Evolutionary conservation across 2,329 filamentous ascomycete species (phyloP).

Genomic region (Ophiosphaerella korrae): DNA sequence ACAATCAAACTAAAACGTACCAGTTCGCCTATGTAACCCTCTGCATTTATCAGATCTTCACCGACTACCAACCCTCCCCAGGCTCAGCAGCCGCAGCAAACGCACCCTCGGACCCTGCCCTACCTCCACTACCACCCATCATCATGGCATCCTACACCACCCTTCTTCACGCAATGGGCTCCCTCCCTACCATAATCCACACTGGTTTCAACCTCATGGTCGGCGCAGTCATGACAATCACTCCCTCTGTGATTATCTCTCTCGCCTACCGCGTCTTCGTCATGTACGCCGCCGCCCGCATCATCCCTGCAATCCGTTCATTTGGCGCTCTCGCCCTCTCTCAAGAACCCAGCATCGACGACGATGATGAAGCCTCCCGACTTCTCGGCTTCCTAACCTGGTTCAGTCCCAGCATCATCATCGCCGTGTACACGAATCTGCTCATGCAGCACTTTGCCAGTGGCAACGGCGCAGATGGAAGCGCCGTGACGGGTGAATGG

Average conservation of each 20-base stretch:
- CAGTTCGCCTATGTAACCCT: conserved; percentile 95
- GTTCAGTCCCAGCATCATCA: conserved; percentile 92
- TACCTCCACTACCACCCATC: conserved; percentile 93
- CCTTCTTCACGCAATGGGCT: conserved; percentile 79
- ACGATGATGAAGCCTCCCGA: conserved; percentile 79
- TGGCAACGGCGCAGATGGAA: conserved; percentile 57
- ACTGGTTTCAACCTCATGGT: conserved; percentile 85
- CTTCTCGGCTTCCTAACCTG: conserved; percentile 84
- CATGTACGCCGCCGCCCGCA: conserved; percentile 92
- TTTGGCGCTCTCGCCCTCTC: conserved; percentile 81
- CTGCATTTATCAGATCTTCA: conserved; percentile 99
- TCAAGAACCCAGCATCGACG: conserved; percentile 83
- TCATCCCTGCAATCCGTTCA: conserved; percentile 91
- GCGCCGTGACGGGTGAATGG: conserved; percentile 63
- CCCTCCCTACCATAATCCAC: conserved; percentile 80
- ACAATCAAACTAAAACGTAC: conserved; percentile 8
- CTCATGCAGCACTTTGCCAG: conserved; percentile 91
- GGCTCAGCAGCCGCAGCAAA: conserved; percentile 58
- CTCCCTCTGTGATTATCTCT: conserved; percentile 93
- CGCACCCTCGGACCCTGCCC: conserved; percentile 73
- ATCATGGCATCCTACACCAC: conserved; percentile 99
- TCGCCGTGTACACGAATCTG: conserved; percentile 94
- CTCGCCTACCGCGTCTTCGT: conserved; percentile 92
- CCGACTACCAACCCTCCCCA: conserved; percentile 87
- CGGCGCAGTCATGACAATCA: conserved; percentile 93